phyloP scores from a whole-genome alignment of 23 red algal genomes.

The Gracilaria caudata region DNA sequence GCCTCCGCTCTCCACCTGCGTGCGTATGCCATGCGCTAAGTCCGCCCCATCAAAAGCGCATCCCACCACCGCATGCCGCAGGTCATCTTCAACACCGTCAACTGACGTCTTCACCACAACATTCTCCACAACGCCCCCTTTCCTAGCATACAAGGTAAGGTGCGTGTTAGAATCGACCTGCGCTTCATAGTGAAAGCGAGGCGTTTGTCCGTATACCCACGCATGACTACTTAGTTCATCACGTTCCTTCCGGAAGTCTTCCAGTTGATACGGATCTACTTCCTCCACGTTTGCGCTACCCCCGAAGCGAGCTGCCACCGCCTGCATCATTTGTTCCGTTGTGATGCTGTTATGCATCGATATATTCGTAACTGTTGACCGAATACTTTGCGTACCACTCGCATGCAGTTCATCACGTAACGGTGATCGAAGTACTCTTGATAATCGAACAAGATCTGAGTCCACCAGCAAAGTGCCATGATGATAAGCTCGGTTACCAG shows the following conservation, averaged over 20 bases:
- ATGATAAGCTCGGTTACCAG: constrained; percentile 78
- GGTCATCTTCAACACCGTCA: neutral
- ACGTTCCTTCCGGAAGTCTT: constrained; percentile 44
- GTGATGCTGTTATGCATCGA: neutral
- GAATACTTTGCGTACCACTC: constrained; percentile 64
- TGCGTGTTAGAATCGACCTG: constrained; percentile 1
- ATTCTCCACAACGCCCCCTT: constrained; percentile 14
- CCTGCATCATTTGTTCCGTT: constrained; percentile 23
- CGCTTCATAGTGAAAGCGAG: constrained; percentile 44
- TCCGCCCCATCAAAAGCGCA: constrained; percentile 15
- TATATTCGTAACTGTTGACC: constrained; percentile 76
- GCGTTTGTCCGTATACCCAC: constrained; percentile 74
- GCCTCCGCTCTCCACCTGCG: neutral
- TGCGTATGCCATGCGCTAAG: constrained; percentile 9
- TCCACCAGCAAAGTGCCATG: constrained; percentile 90
- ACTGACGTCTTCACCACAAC: neutral
- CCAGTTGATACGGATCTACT: constrained; percentile 25
- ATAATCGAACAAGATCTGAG: constrained; percentile 66
- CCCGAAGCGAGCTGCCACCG: constrained; percentile 41
- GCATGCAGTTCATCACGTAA: constrained; percentile 28
- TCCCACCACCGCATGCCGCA: constrained; percentile 14
- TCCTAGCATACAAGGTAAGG: constrained; percentile 3
- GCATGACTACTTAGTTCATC: constrained; percentile 51
- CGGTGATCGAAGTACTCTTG: constrained; percentile 49
- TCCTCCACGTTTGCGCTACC: neutral